Percentiles rank a stretch among this genome's conserved stretches.
phyloP scores from a whole-genome alignment of 768 basidiomycete species.

The Tricholoma furcatifolium region DNA sequence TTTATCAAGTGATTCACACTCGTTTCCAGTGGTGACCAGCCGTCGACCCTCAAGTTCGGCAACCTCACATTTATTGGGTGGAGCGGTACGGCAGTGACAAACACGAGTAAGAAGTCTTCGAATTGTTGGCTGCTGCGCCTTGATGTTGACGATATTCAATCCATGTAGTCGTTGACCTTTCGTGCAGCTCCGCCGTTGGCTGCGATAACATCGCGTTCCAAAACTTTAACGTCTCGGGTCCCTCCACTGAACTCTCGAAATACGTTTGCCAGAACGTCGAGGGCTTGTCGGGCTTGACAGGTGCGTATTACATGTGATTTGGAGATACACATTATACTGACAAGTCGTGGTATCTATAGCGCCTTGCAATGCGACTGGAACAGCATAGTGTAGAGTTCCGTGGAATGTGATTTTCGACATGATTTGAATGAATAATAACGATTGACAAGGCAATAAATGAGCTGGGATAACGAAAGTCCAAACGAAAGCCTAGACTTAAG shows the following conservation, averaged over 20 bases:
- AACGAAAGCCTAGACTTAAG: not conserved
- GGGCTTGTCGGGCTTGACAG: conserved; percentile 32
- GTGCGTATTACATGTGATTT: conserved; percentile 20
- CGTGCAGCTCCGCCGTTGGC: conserved; percentile 48
- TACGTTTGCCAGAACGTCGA: conserved; percentile 50
- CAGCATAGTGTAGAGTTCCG: conserved; percentile 10
- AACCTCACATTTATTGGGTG: conserved; percentile 46
- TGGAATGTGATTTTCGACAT: not conserved
- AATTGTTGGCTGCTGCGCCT: not conserved
- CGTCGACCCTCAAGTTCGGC: conserved; percentile 47
- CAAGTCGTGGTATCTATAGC: conserved; percentile 12
- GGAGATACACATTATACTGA: conserved; percentile 1
- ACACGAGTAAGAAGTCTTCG: conserved; percentile 31
- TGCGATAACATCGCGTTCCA: conserved; percentile 43
- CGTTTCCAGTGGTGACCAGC: conserved; percentile 42
- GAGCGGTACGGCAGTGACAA: conserved; percentile 44
- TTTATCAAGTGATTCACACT: not conserved
- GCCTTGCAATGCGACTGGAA: conserved; percentile 23
- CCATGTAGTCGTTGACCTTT: conserved; percentile 44
- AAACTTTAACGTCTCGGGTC: conserved; percentile 37
- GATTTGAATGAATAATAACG: not conserved
- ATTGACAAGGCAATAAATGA: too few relatives aligned
- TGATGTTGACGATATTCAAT: conserved; percentile 1
- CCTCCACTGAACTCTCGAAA: conserved; percentile 31
- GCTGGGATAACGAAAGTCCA: not conserved